These are phyloP conservation scores for Nakazawaea siamensis DNA, from an alignment of 805 yeast species.

Conservation along the genomic window DNA sequence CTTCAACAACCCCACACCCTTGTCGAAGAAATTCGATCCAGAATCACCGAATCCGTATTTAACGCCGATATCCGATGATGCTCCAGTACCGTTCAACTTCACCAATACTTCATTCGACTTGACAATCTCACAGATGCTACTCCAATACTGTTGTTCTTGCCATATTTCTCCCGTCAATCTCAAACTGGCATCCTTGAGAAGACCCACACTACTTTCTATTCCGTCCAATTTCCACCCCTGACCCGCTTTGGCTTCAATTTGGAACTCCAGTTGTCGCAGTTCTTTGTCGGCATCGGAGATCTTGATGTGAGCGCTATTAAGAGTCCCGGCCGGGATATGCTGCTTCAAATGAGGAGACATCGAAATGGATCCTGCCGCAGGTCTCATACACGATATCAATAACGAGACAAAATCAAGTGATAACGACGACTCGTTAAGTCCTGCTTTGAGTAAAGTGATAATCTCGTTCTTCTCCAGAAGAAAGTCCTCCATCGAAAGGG, in stretches of 20 bases:
- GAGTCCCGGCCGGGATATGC: slow-evolving; percentile 67
- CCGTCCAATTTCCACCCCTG: slow-evolving; percentile 84
- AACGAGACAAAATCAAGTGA: slow-evolving; percentile 84
- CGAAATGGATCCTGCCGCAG: slow-evolving; percentile 79
- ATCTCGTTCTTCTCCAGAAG: slow-evolving; percentile 44
- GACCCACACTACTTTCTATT: slow-evolving; percentile 42
- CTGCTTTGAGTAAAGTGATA: slow-evolving; percentile 45
- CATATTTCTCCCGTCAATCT: slow-evolving; percentile 45
- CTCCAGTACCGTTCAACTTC: slow-evolving; percentile 51
- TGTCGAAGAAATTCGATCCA: slow-evolving; percentile 68
- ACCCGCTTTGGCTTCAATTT: slow-evolving; percentile 32
- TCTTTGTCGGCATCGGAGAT: slow-evolving; percentile 16
- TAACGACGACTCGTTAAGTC: slow-evolving; percentile 83
- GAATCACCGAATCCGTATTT: slow-evolving; percentile 90
- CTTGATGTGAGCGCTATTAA: slow-evolving; percentile 40
- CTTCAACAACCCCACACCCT: slow-evolving; percentile 68
- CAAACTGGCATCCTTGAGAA: slow-evolving; percentile 41
- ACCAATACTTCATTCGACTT: slow-evolving; percentile 53
- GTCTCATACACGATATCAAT: slow-evolving; percentile 70
- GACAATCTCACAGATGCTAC: slow-evolving; percentile 33
- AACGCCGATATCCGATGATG: slow-evolving; percentile 57
- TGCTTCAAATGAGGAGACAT: slow-evolving; percentile 80
- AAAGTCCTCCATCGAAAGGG: slow-evolving; percentile 30
- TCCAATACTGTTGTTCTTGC: slow-evolving; percentile 67
- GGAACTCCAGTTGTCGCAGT: slow-evolving; percentile 10